A percentile compares a stretch with the other conserved stretches of the same genome.
phyloP scores from a whole-genome alignment of 192 early-diverging fungal genomes.

The Blastocladiella britannica region DNA sequence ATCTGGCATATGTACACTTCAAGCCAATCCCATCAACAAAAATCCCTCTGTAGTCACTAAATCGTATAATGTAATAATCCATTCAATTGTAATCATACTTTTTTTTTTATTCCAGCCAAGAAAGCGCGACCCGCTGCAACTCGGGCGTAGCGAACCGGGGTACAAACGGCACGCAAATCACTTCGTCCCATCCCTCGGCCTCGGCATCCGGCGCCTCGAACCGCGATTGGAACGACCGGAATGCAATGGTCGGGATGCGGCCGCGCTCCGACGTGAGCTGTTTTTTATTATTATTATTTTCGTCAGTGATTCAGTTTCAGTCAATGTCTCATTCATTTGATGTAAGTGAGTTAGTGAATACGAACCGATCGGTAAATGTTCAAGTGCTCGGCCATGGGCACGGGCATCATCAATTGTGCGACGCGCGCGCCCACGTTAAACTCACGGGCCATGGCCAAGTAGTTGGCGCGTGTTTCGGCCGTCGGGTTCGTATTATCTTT shows the following conservation, averaged over 20 bases:
- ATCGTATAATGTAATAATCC: too few species aligned
- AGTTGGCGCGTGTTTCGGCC: constrained; percentile 28
- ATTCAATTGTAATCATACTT: too few species aligned
- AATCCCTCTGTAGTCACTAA: too few species aligned
- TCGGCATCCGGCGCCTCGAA: constrained; percentile 19
- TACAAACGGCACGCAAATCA: constrained; percentile 36
- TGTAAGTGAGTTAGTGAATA: constrained; percentile 43
- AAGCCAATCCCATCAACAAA: too few species aligned
- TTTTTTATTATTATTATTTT: constrained; percentile 3
- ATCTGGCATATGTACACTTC: too few species aligned
- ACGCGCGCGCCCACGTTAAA: neutral
- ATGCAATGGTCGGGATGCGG: constrained; percentile 31
- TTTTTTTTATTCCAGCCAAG: too few species aligned
- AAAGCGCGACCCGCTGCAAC: too few species aligned
- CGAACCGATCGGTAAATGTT: constrained; percentile 24
- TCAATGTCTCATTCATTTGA: too few species aligned
- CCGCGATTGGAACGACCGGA: constrained; percentile 18
- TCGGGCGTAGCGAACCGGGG: constrained; percentile 8
- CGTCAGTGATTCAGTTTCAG: constrained; percentile 19
- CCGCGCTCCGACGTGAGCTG: constrained; percentile 7
- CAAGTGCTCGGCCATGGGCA: constrained; percentile 5
- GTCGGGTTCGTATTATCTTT: constrained; percentile 68
- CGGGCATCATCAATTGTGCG: neutral
- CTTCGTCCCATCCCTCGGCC: constrained; percentile 41
- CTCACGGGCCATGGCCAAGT: constrained; percentile 37